Percentiles rank a stretch among this genome's conserved stretches.
Evolutionary conservation across 1,284 basidiomycete species (phyloP).

Genomic region (Pisolithus thermaeus): DNA sequence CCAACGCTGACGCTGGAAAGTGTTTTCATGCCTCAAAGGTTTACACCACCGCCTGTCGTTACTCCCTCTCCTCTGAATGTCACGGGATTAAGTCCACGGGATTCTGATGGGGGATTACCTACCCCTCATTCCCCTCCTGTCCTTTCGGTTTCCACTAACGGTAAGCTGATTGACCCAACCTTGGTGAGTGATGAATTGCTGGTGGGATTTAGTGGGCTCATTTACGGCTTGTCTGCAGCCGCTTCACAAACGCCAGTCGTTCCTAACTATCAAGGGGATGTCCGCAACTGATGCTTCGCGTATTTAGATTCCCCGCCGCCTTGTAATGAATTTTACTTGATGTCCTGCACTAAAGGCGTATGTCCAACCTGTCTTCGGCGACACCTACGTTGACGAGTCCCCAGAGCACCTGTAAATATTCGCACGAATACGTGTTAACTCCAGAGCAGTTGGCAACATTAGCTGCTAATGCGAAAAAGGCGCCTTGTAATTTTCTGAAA

Average conservation of each 20-base stretch:
- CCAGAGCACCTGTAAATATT: slow-evolving; percentile 71
- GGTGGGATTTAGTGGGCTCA: slow-evolving; percentile 7
- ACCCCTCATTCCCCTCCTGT: slow-evolving; percentile 48
- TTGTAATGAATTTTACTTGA: slow-evolving; percentile 75
- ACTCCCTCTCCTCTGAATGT: slow-evolving; percentile 42
- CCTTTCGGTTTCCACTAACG: slow-evolving; percentile 25
- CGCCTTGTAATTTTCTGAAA: slow-evolving; percentile 75
- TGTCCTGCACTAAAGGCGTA: slow-evolving; percentile 74
- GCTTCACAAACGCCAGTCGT: slow-evolving; percentile 44
- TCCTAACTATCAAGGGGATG: neutral
- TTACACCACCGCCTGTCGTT: slow-evolving; percentile 32
- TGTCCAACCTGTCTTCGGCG: slow-evolving; percentile 17
- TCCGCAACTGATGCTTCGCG: slow-evolving; percentile 11
- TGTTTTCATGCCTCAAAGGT: slow-evolving; percentile 55
- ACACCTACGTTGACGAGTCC: slow-evolving; percentile 8
- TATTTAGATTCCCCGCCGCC: slow-evolving; percentile 51
- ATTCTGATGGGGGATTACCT: slow-evolving; percentile 46
- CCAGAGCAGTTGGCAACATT: slow-evolving; percentile 61
- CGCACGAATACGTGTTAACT: slow-evolving; percentile 68
- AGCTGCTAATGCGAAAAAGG: slow-evolving; percentile 70
- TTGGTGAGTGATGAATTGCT: slow-evolving; percentile 34
- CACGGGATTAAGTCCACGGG: slow-evolving; percentile 30
- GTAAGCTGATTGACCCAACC: slow-evolving; percentile 47
- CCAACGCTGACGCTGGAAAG: slow-evolving; percentile 53
- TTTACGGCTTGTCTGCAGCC: slow-evolving; percentile 31